Evolutionary conservation across 169 alveolate species (phyloP).

Genomic region (Plasmodium fragile): DNA sequence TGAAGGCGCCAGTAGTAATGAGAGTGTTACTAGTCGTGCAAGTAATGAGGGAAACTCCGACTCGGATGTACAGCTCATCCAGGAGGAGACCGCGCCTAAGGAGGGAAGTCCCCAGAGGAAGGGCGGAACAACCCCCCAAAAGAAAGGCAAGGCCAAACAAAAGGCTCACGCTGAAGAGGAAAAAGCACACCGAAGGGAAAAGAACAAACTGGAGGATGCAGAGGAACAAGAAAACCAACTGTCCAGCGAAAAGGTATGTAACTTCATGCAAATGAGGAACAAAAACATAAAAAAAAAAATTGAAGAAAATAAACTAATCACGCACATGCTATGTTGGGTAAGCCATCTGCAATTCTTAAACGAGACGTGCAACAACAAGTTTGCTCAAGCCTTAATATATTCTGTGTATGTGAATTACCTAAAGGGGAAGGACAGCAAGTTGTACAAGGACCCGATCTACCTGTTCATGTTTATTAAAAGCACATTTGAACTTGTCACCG

Average conservation of each 20-base stretch:
- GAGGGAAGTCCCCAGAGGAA: neutral
- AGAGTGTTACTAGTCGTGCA: neutral
- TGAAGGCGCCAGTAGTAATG: slow-evolving; percentile 9
- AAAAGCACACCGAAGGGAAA: neutral
- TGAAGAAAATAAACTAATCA: slow-evolving; percentile 33
- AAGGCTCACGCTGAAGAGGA: neutral
- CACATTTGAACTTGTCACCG: slow-evolving; percentile 1
- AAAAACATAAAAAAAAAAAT: slow-evolving; percentile 52
- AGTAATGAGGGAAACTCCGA: neutral
- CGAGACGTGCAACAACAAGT: slow-evolving; percentile 36
- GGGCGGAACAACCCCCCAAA: neutral
- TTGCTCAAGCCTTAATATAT: slow-evolving; percentile 35
- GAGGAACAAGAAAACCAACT: neutral
- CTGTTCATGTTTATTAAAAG: slow-evolving; percentile 50
- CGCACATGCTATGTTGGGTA: slow-evolving; percentile 54
- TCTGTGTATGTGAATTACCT: slow-evolving; percentile 67
- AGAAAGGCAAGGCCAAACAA: neutral
- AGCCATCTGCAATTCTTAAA: slow-evolving; percentile 37
- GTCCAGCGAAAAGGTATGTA: neutral
- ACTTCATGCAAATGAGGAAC: neutral
- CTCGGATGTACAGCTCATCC: slow-evolving; percentile 33
- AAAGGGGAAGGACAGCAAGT: neutral
- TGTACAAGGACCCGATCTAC: slow-evolving; percentile 64
- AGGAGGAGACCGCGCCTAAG: neutral
- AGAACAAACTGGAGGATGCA: neutral